These are phyloP conservation scores for Coniochaeta prunicola DNA, from an alignment of 2,329 filamentous ascomycete genomes.

Conservation along the genomic window DNA sequence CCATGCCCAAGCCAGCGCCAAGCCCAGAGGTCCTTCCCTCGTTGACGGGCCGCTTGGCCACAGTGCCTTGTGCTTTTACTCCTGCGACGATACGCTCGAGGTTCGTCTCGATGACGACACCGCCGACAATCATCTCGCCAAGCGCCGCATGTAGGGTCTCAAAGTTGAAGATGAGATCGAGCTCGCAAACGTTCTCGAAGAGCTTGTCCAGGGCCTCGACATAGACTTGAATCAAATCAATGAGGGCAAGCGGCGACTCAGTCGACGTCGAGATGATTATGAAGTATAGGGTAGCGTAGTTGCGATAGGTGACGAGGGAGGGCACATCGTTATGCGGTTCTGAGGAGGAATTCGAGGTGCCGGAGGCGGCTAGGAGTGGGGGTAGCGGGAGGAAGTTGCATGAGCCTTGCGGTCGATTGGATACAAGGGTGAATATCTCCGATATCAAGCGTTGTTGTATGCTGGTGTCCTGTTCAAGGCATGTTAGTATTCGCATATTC, in stretches of 20 bases:
- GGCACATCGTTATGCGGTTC: slow-evolving; percentile 80
- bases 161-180: slow-evolving; percentile 98
- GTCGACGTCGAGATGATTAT: slow-evolving; percentile 96
- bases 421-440: slow-evolving; percentile 94
- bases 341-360: slow-evolving; percentile 56
- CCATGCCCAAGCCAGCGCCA: slow-evolving; percentile 46
- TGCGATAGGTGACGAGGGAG: slow-evolving; percentile 92
- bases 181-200: slow-evolving; percentile 97
- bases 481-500: background rate
- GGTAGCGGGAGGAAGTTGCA: slow-evolving; percentile 93
- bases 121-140: slow-evolving; percentile 90
- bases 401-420: slow-evolving; percentile 81
- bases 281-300: slow-evolving; percentile 98
- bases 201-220: slow-evolving; percentile 91
- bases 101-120: slow-evolving; percentile 89
- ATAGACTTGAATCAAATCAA: slow-evolving; percentile 97
- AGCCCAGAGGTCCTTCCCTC: slow-evolving; percentile 46
- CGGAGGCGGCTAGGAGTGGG: slow-evolving; percentile 54
- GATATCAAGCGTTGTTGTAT: slow-evolving; percentile 95
- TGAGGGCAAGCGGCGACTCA: slow-evolving; percentile 88
- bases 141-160: slow-evolving; percentile 90
- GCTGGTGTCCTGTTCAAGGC: slow-evolving; percentile 68
- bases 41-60: slow-evolving; percentile 73
- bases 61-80: slow-evolving; percentile 68
- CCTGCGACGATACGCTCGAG: slow-evolving; percentile 82